Evolutionary conservation across 2,329 filamentous ascomycete genomes (phyloP).

Genomic region (Colletotrichum echinochloae): DNA sequence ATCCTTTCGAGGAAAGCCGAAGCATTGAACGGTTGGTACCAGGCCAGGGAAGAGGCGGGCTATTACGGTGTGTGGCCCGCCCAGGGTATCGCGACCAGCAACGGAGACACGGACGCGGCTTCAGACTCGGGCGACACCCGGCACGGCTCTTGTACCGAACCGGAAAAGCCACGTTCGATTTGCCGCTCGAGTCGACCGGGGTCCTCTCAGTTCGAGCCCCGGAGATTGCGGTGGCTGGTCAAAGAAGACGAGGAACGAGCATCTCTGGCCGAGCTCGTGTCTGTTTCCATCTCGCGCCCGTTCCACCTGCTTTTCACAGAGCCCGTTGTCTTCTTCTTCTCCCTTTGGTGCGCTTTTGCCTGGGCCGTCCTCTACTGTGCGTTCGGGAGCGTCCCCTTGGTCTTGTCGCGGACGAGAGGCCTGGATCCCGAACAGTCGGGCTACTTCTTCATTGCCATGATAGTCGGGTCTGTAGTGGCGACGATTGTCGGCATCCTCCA

Average conservation of each 20-base stretch:
- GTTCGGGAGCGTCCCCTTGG: constrained; percentile 82
- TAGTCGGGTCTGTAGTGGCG: constrained; percentile 73
- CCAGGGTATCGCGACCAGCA: constrained; percentile 35
- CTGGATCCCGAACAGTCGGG: constrained; percentile 76
- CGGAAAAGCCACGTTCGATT: constrained; percentile 15
- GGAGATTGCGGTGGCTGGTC: constrained; percentile 82
- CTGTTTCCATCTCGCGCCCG: constrained; percentile 79
- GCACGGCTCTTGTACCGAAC: constrained; percentile 7
- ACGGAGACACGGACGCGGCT: constrained; percentile 16
- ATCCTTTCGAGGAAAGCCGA: constrained; percentile 81
- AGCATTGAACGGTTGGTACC: constrained; percentile 83
- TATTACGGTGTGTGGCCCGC: constrained; percentile 61
- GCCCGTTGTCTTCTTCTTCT: constrained; percentile 87
- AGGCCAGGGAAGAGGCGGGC: constrained; percentile 74
- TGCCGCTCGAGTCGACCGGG: constrained; percentile 18
- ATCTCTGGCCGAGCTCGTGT: constrained; percentile 76
- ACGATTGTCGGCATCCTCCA: constrained; percentile 79
- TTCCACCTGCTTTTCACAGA: constrained; percentile 83
- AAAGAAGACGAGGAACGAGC: constrained; percentile 81
- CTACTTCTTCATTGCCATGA: constrained; percentile 73
- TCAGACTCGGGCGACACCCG: constrained; percentile 25
- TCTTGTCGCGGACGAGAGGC: constrained; percentile 75
- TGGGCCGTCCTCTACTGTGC: constrained; percentile 92
- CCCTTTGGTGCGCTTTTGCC: constrained; percentile 87
- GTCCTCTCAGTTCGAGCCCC: constrained; percentile 12